These are phyloP conservation scores for Pichia membranifaciens DNA, from an alignment of 805 yeast genomes.

Conservation along the genomic window DNA sequence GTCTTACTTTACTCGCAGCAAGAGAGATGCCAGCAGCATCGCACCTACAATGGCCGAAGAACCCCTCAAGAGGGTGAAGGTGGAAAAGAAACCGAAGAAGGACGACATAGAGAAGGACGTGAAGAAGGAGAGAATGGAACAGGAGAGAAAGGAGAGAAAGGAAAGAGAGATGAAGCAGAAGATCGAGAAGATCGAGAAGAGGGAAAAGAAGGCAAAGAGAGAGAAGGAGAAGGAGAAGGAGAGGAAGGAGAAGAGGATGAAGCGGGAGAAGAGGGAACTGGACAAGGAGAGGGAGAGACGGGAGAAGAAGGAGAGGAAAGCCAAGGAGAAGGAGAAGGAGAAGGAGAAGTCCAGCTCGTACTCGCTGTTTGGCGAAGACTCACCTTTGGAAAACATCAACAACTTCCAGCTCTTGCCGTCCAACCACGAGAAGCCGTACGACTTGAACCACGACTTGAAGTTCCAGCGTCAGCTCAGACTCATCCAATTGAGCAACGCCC, in stretches of 20 bases:
- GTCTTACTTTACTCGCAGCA: too few species aligned
- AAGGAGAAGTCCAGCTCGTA: background rate
- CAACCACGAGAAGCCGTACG: constrained; percentile 5
- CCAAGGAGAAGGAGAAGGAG: background rate
- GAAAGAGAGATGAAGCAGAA: background rate
- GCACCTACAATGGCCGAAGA: too few species aligned
- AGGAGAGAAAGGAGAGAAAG: background rate
- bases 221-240: background rate
- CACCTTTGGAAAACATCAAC: constrained; percentile 6
- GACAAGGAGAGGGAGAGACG: background rate
- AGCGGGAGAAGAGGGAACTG: background rate
- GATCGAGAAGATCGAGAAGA: background rate
- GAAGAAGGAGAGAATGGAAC: background rate
- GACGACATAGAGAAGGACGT: background rate
- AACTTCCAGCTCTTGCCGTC: constrained; percentile 1
- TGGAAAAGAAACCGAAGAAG: background rate
- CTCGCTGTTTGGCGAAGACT: constrained; percentile 5
- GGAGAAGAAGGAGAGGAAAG: background rate
- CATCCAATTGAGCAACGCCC: constrained; percentile 7
- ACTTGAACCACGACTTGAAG: constrained; percentile 6
- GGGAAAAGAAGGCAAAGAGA: background rate
- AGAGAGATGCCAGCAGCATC: too few species aligned
- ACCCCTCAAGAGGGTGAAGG: background rate
- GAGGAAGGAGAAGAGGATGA: background rate
- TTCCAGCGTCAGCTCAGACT: constrained; percentile 8